Evolutionary conservation across 2,329 filamentous ascomycete genomes (phyloP).

Genomic region (Colletotrichum ledebouriae): DNA sequence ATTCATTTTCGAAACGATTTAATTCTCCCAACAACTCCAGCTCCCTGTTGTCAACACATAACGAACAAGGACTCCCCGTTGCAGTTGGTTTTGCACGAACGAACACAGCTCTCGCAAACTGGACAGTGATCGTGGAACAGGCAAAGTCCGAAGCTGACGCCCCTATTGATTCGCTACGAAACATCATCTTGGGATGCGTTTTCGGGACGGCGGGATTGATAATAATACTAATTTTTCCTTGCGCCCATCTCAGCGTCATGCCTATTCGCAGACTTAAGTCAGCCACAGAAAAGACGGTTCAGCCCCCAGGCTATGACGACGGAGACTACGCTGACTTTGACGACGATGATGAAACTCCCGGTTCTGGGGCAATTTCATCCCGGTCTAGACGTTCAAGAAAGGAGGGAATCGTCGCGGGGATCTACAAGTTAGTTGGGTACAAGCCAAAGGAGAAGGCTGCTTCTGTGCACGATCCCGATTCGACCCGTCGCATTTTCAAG

Average conservation of each 20-base stretch:
- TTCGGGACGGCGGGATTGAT: constrained; percentile 85
- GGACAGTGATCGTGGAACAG: constrained; percentile 87
- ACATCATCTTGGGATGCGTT: constrained; percentile 85
- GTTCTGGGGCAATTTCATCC: constrained; percentile 54
- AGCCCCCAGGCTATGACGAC: constrained; percentile 72
- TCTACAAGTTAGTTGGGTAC: constrained; percentile 43
- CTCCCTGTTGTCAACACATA: constrained; percentile 75
- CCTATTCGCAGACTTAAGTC: constrained; percentile 83
- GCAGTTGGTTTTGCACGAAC: constrained; percentile 86
- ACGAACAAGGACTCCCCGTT: constrained; percentile 78
- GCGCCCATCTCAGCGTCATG: constrained; percentile 84
- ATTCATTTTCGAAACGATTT: constrained; percentile 68
- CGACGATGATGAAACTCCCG: constrained; percentile 60
- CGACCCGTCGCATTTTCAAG: constrained; percentile 74
- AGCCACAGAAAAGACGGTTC: constrained; percentile 80
- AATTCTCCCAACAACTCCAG: constrained; percentile 74
- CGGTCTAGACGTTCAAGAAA: constrained; percentile 60
- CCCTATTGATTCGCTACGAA: constrained; percentile 80
- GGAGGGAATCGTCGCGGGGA: constrained; percentile 43
- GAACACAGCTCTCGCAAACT: constrained; percentile 77
- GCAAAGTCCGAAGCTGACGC: constrained; percentile 79
- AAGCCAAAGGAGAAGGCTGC: constrained; percentile 44
- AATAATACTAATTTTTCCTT: constrained; percentile 78
- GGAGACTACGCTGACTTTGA: constrained; percentile 58
- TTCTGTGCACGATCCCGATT: constrained; percentile 54